Base-by-base conservation (phyloP, 2,329 filamentous ascomycete species). In the Botrytis sinoallii region DNA sequence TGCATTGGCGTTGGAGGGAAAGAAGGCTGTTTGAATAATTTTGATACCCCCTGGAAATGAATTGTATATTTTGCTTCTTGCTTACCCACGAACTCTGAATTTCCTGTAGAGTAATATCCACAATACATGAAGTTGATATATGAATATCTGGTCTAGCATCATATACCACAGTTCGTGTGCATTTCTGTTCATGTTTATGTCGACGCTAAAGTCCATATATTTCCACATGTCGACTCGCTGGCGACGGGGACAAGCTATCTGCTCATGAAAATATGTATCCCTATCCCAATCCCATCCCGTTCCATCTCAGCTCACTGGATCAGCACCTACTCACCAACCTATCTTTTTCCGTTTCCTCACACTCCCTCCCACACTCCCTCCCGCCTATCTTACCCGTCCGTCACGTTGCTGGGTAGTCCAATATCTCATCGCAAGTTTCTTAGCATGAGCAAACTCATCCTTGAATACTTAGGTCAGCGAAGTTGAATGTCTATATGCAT, bases 1-100 rank as follows among this genome's bases (percentile, higher is more conserved):
- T 9, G 89, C 89, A 3, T 81, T 84, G 44, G 87, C 86, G 46
- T 82, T 92, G 61, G 89, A 91, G 80, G 74, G 73, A 14, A 78
- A 73, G 71, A 77, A 75, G 61, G 32, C 66, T 77, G 52, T 75
- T 55, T 52, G 59, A 44, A 71, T 75, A 61, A 60, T 40, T 52
- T 35, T 70, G 70, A 71, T 71, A 71, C 70, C 71, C 70, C 70
- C 65, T 61, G 18, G 29, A 44, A 55, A 70, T 63, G 71, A 61
- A 60, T n/a, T 59, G 20, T 35, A 66, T 4, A 67, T 57, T 22
- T n/a, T 66, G n/a, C 42, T 32, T 22, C 4, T 46, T 25, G 18
- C 69, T 20, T n/a, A 6, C 69, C n/a, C 20, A 10, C 10, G 29
- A 29, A 7, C 48, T 42, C 18, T 3, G 9, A 14, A 20, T 32